Conservation (phyloP, 768 basidiomycete species). For the Boletus bicolor region DNA sequence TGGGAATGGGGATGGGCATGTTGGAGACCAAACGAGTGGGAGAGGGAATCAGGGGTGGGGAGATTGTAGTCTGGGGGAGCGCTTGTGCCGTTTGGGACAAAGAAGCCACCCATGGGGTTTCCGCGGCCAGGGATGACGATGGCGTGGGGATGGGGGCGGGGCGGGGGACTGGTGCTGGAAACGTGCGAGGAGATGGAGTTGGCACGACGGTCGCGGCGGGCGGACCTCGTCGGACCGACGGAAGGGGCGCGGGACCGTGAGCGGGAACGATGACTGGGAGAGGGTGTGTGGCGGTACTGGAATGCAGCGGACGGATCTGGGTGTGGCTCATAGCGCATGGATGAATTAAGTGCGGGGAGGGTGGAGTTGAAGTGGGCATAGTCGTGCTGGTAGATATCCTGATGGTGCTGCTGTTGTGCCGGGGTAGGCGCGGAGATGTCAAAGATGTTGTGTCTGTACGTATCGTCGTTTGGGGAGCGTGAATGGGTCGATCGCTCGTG, state of each 20-base stretch:
- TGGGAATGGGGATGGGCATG: slow-evolving; percentile 29
- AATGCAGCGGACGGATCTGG: slow-evolving; percentile 30
- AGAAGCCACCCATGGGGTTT: slow-evolving; percentile 32
- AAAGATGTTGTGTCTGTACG: slow-evolving; percentile 56
- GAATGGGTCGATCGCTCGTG: slow-evolving; percentile 46
- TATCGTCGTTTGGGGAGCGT: slow-evolving; percentile 38
- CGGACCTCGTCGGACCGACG: slow-evolving; percentile 53
- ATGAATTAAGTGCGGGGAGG: slow-evolving; percentile 49
- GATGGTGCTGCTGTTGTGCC: slow-evolving; percentile 32
- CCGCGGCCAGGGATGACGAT: slow-evolving; percentile 62
- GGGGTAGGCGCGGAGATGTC: slow-evolving; percentile 53
- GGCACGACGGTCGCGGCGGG: slow-evolving; percentile 50
- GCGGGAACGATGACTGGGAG: slow-evolving; percentile 42
- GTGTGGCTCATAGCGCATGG: slow-evolving; percentile 49
- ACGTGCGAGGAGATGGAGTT: slow-evolving; percentile 57
- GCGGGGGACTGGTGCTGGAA: slow-evolving; percentile 50
- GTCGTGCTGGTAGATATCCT: slow-evolving; percentile 30
- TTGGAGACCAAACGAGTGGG: slow-evolving; percentile 32
- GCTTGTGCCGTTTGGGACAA: slow-evolving; percentile 26
- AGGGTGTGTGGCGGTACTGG: slow-evolving; percentile 27
- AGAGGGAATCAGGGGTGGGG: slow-evolving; percentile 40
- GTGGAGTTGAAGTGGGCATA: slow-evolving; percentile 48
- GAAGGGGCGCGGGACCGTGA: slow-evolving; percentile 37
- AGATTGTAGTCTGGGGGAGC: slow-evolving; percentile 39
- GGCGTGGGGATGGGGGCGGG: slow-evolving; percentile 52